These are phyloP conservation scores for Petunia hybrid DNA, from an alignment of 305 asterid genomes.

Conservation along the genomic window DNA sequence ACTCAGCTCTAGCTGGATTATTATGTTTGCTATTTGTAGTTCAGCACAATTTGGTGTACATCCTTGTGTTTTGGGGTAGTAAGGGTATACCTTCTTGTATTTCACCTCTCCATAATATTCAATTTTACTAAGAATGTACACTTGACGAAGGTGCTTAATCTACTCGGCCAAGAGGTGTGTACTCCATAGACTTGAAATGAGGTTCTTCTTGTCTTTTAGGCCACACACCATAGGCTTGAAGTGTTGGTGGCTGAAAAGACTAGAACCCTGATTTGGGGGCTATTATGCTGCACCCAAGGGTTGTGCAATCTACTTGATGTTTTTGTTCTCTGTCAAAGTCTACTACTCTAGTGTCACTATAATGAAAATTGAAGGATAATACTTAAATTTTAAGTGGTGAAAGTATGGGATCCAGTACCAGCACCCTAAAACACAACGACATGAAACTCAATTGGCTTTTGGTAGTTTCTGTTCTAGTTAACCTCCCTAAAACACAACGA, in stretches of 20 bases:
- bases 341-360: not conserved
- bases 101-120: slow-evolving; percentile 23
- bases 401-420: slow-evolving; percentile 21
- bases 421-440: not conserved
- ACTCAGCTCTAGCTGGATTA: slow-evolving; percentile 15
- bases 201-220: slow-evolving; percentile 26
- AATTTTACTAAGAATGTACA: slow-evolving; percentile 12
- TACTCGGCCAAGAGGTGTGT: not conserved
- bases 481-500: not conserved
- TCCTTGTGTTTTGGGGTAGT: not conserved
- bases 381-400: slow-evolving; percentile 22
- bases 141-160: not conserved
- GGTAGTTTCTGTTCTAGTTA: not conserved
- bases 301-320: slow-evolving; percentile 12
- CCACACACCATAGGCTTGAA: not conserved
- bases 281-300: not conserved
- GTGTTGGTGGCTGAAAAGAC: slow-evolving; percentile 1
- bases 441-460: not conserved
- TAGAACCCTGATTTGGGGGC: slow-evolving; percentile 2
- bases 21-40: too few relatives aligned
- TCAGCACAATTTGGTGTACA: too few relatives aligned
- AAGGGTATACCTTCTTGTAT: slow-evolving; percentile 6
- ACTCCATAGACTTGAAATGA: slow-evolving; percentile 6
- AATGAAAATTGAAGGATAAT: slow-evolving; percentile 15
- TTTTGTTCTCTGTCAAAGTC: not conserved